phyloP scores from a whole-genome alignment of 495 filamentous ascomycete species.

The Penicillium maclennaniae region DNA sequence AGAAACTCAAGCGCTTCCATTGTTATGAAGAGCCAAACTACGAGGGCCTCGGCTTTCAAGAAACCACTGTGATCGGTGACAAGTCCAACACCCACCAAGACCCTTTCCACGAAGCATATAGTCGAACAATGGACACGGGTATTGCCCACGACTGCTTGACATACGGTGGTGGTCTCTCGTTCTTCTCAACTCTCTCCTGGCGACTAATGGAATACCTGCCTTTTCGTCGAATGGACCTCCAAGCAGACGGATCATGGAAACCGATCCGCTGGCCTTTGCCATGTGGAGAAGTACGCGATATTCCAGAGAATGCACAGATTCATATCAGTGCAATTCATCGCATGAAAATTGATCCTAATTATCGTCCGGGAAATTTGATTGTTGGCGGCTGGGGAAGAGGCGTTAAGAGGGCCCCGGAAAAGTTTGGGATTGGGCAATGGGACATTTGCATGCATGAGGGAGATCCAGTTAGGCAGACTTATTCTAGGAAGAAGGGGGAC shows the following conservation, averaged over 20 bases:
- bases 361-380: slow-evolving; percentile 73
- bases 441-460: slow-evolving; percentile 52
- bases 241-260: slow-evolving; percentile 67
- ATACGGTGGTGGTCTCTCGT: slow-evolving; percentile 55
- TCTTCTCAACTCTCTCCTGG: slow-evolving; percentile 59
- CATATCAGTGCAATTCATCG: slow-evolving; percentile 67
- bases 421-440: slow-evolving; percentile 65
- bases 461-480: slow-evolving; percentile 55
- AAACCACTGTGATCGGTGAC: neutral
- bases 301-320: slow-evolving; percentile 61
- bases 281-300: slow-evolving; percentile 69
- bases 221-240: slow-evolving; percentile 72
- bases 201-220: slow-evolving; percentile 76
- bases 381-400: slow-evolving; percentile 71
- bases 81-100: neutral
- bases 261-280: slow-evolving; percentile 72
- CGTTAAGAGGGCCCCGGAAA: slow-evolving; percentile 49
- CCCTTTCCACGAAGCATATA: slow-evolving; percentile 5
- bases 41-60: neutral
- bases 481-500: slow-evolving; percentile 28
- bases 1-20: slow-evolving; percentile 60
- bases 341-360: slow-evolving; percentile 56
- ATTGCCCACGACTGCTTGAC: slow-evolving; percentile 68
- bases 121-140: slow-evolving; percentile 33
- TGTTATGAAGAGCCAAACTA: slow-evolving; percentile 40